Evolutionary conservation across 106 monocot species (phyloP).

Genomic region (Apostasia ramifera): DNA sequence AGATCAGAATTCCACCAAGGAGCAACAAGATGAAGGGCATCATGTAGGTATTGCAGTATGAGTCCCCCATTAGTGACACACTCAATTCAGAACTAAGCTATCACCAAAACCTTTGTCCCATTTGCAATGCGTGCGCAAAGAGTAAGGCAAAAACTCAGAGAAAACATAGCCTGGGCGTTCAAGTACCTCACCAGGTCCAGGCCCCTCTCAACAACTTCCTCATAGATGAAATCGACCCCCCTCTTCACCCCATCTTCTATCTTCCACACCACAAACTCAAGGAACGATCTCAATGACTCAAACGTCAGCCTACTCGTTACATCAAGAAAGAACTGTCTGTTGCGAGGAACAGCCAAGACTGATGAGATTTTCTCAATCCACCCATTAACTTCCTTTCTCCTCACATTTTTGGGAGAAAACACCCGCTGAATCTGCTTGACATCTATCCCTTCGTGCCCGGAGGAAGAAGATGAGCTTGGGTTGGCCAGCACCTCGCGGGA

Average conservation of each 20-base stretch:
- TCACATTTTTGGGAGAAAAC: background rate
- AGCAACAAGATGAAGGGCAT: background rate
- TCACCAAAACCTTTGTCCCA: slow-evolving; percentile 26
- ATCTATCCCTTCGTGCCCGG: background rate
- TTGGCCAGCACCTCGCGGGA: slow-evolving; percentile 45
- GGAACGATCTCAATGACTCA: slow-evolving; percentile 68
- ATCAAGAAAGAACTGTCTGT: slow-evolving; percentile 60
- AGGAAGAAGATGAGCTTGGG: background rate
- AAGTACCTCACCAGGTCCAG: slow-evolving; percentile 42
- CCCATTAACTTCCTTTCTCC: slow-evolving; percentile 11
- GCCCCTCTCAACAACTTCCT: slow-evolving; percentile 46
- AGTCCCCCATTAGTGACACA: background rate
- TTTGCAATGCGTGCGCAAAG: slow-evolving; percentile 58
- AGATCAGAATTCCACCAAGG: background rate
- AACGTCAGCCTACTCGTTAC: slow-evolving; percentile 70
- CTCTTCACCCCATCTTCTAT: slow-evolving; percentile 28
- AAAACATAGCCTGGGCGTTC: slow-evolving; percentile 43
- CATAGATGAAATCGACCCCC: slow-evolving; percentile 20
- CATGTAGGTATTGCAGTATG: too few species aligned
- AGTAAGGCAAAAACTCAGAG: slow-evolving; percentile 49
- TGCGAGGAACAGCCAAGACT: slow-evolving; percentile 47
- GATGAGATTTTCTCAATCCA: slow-evolving; percentile 50
- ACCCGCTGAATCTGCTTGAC: background rate
- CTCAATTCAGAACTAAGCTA: slow-evolving; percentile 11
- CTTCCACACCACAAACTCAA: slow-evolving; percentile 49